Base-by-base conservation (phyloP, 768 basidiomycete species). In the Boletus edulis region DNA sequence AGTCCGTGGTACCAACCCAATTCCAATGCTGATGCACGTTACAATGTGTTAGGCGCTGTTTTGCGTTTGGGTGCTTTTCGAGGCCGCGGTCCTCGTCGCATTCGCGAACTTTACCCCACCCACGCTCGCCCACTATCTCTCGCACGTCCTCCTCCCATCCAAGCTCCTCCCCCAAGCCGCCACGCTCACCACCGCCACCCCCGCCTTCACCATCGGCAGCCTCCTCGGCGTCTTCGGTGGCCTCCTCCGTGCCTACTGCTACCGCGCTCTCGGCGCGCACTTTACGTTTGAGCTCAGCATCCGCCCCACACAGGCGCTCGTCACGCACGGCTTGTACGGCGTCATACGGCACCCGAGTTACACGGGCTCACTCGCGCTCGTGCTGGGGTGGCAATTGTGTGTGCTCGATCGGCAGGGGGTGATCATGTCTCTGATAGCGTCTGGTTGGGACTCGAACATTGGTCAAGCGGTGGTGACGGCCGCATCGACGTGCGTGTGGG, bases 341-440 rank as follows among this genome's bases (percentile, higher is more conserved):
- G 15, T 64, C 49, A 65, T 73, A 4, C 64, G 72, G 1, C 72
- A 73, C 55, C 72, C 72, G 6, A 63, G 63, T 18, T 72, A 73
- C 40, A 61, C 60, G 1, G 70, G 51, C 3, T 5, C 1, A 0
- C 0, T 49, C 0, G 17, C 4, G 8, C 17, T 57, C n/a, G 17
- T 10, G 7, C 0, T 54, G 0, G 67, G 67, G 0, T 39, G 41
- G 35, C 1, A 54, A 0, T 9, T 62, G 1, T 59, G 53, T 14
- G 8, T 54, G 11, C 29, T 64, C 17, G 59, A 60, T 22, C 49
- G n/a, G 5, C 27, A 20, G 3, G 49, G 56, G 3, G 56, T 50
- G 37, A 9, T 58, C 41, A 48, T 59, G 22, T 12, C 27, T 3
- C 46, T 41, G 17, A 46, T 50, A 5, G 13, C 13, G 13, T 35